Conservation (phyloP, 2,329 filamentous ascomycete species). For the Phoma sp. region DNA sequence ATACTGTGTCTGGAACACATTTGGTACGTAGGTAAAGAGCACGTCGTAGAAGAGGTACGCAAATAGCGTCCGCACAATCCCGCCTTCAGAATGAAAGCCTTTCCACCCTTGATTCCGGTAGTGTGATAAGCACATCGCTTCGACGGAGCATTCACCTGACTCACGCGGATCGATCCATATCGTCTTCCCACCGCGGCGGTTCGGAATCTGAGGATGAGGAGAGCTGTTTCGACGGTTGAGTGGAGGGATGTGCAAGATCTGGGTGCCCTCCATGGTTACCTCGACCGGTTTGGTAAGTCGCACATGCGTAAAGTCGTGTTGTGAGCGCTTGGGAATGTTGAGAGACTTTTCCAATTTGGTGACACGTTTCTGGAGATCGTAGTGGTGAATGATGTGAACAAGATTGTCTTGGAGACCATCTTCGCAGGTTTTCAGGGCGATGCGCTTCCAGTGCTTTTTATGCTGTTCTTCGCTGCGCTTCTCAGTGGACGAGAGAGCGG, state of each 20-base stretch:
- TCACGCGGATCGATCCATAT: slow-evolving; percentile 84
- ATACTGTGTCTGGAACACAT: slow-evolving; percentile 95
- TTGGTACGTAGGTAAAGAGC: slow-evolving; percentile 89
- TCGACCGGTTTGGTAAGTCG: slow-evolving; percentile 77
- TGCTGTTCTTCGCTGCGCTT: slow-evolving; percentile 61
- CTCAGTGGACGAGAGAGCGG: slow-evolving; percentile 45
- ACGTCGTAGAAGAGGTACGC: slow-evolving; percentile 92
- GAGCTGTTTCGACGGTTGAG: slow-evolving; percentile 40
- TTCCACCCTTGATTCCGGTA: slow-evolving; percentile 89
- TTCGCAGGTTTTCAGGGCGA: slow-evolving; percentile 83
- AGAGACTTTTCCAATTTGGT: slow-evolving; percentile 86
- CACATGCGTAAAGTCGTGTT: slow-evolving; percentile 93
- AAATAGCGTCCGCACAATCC: slow-evolving; percentile 85
- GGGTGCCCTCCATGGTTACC: slow-evolving; percentile 77
- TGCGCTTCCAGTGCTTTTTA: slow-evolving; percentile 82
- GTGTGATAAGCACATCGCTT: slow-evolving; percentile 90
- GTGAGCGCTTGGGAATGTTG: slow-evolving; percentile 80
- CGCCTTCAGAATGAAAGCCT: slow-evolving; percentile 91
- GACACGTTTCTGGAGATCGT: slow-evolving; percentile 93
- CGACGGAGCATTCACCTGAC: slow-evolving; percentile 81
- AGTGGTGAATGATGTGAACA: slow-evolving; percentile 91
- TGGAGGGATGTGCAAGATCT: slow-evolving; percentile 68
- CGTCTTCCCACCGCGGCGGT: slow-evolving; percentile 70
- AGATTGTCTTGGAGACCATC: slow-evolving; percentile 83
- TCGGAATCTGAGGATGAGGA: slow-evolving; percentile 41